Evolutionary conservation across 345 rosid genomes (phyloP), one percentile per base, ranked within the genome.

Genomic region (Raphanus raphanistrum): DNA sequence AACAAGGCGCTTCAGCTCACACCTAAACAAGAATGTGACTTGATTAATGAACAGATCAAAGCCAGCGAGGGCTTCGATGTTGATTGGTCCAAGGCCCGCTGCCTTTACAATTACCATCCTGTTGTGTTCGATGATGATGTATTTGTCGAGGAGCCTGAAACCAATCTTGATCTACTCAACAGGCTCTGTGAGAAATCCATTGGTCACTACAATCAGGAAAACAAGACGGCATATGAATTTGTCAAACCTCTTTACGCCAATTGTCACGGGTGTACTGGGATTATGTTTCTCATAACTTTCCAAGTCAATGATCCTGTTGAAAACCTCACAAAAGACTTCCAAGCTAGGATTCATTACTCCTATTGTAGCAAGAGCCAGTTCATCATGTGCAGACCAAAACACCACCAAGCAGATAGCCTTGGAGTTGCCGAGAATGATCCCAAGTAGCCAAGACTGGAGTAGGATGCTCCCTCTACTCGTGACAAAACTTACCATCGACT

Each of bases 241-340:
- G 54, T 26, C 25, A 58, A 71, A 35, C 4, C 45, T 58, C 55
- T 58, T 2, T 36, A 71, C n/a, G 36, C 66, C 65, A 71, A 71
- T 26, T 71, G 4, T 9, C 74, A 71, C 55, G 0, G 5, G 26
- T 4, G 27, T 58, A 4, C 12, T n/a, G 74, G 65, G 35, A 6
- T 69, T 0, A 38, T 71, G 74, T n/a, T 58, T 36, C 57, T 71
- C 66, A 71, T 71, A 13, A 71, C 57, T 13, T 38, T 59, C 3
- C 3, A 26, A 59, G 66, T 13, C 2, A 71, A 36, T 26, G 38
- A 71, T 71, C 74, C 36, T 57, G 21, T 5, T 71, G 36, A 38
- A 35, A 36, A 27, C 58, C 38, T 38, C 2, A 3, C 9, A 2
- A 29, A 68, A 50, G 15, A 15, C 27, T 68, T 68, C 61, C 61